Conservation (phyloP, 805 yeast species). For the Yarrowia yakushimensis region DNA sequence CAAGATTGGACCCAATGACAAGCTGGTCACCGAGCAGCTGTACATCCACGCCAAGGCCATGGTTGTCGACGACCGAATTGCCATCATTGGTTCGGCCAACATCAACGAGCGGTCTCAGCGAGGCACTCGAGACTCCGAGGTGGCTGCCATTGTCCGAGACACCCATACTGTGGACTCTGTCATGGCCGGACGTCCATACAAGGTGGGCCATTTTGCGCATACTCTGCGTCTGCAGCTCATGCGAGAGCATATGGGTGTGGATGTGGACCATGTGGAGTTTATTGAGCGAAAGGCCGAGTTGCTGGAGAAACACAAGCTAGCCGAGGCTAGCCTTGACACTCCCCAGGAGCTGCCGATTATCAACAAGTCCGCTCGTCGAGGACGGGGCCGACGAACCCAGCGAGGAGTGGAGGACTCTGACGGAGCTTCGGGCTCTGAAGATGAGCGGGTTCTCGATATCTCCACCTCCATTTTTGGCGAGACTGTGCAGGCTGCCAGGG, state of each 20-base stretch:
- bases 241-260: constrained; percentile 96
- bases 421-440: constrained; percentile 9
- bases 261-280: constrained; percentile 77
- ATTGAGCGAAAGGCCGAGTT: constrained; percentile 66
- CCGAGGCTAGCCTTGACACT: not conserved
- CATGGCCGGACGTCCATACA: constrained; percentile 80
- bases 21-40: constrained; percentile 81
- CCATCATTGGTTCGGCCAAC: constrained; percentile 95
- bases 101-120: constrained; percentile 95
- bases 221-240: constrained; percentile 82
- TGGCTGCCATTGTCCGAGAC: constrained; percentile 86
- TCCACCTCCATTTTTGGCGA: constrained; percentile 13
- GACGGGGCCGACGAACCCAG: not conserved
- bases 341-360: constrained; percentile 16
- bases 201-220: constrained; percentile 85
- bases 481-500: constrained; percentile 6
- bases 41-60: constrained; percentile 91
- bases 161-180: constrained; percentile 53
- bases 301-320: constrained; percentile 11
- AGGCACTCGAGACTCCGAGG: constrained; percentile 91
- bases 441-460: constrained; percentile 7
- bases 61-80: constrained; percentile 89
- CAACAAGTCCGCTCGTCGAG: not conserved
- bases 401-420: not conserved
- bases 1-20: constrained; percentile 69